phyloP scores from a whole-genome alignment of 1,284 basidiomycete genomes.

The Irpex sp. region DNA sequence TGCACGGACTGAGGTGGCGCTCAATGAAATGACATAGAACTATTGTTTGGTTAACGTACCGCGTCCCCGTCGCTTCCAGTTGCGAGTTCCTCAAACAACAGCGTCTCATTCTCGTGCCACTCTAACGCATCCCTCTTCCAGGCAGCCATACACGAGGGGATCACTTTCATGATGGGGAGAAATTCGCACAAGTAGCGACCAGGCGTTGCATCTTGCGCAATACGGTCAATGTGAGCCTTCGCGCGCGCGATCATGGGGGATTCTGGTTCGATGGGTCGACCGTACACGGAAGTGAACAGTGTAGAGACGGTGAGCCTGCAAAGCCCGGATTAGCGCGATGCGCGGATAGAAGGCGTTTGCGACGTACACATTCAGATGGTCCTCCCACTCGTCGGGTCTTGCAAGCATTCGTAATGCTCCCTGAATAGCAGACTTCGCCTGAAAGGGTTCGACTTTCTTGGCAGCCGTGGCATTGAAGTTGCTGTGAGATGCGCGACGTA shows the following conservation, averaged over 20 bases:
- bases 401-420: background rate
- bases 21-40: too few species aligned
- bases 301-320: background rate
- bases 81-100: slow-evolving; percentile 4
- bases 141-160: slow-evolving; percentile 9
- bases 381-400: background rate
- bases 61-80: background rate
- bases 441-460: background rate
- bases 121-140: slow-evolving; percentile 9
- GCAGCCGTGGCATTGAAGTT: background rate
- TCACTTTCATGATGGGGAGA: slow-evolving; percentile 5
- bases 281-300: background rate
- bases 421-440: background rate
- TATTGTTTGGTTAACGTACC: background rate
- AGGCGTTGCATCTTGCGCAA: background rate
- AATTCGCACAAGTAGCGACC: background rate
- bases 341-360: background rate
- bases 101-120: slow-evolving; percentile 7
- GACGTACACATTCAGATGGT: background rate
- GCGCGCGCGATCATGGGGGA: background rate
- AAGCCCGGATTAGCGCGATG: too few species aligned
- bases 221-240: background rate
- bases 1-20: background rate
- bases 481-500: background rate
- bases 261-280: background rate